These are phyloP conservation scores for Fonsecaea erecta DNA, from an alignment of 2,329 filamentous ascomycete genomes.

Conservation along the genomic window DNA sequence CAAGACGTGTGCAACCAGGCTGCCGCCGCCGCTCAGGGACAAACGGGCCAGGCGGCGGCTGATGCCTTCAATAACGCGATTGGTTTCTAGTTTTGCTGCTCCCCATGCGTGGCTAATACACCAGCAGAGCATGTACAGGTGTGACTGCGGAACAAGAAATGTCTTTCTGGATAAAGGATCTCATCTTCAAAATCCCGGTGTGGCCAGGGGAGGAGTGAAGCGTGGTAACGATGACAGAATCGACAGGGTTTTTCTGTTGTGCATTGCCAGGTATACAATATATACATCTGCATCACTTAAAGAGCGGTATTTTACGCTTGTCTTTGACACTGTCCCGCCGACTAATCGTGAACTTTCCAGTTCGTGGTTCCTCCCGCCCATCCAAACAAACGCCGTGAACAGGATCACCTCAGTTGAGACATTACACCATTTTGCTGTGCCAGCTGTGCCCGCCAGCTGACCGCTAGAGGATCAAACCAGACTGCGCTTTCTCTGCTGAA, in stretches of 20 bases:
- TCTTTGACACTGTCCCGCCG: background rate
- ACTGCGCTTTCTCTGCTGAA: conserved; percentile 15
- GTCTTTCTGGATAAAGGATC: background rate
- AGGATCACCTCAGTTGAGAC: background rate
- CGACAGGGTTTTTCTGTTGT: background rate
- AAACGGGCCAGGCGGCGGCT: conserved; percentile 28
- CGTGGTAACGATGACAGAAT: background rate
- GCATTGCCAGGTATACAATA: background rate
- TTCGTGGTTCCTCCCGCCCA: background rate
- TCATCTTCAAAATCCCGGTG: background rate
- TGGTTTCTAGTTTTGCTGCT: conserved; percentile 10
- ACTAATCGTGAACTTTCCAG: background rate
- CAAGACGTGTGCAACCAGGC: conserved; percentile 23
- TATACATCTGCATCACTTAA: background rate
- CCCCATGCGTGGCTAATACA: background rate
- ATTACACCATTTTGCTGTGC: background rate
- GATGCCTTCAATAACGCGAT: conserved; percentile 26
- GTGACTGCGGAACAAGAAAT: background rate
- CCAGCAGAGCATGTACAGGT: background rate
- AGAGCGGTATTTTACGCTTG: background rate
- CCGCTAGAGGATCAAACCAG: conserved; percentile 16
- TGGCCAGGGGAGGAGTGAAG: background rate
- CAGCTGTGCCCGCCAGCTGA: too few relatives aligned
- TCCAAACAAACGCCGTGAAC: background rate
- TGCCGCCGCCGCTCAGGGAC: conserved; percentile 17